These are phyloP conservation scores for Penicillium herquei DNA, from an alignment of 495 filamentous ascomycete species.

Conservation along the genomic window DNA sequence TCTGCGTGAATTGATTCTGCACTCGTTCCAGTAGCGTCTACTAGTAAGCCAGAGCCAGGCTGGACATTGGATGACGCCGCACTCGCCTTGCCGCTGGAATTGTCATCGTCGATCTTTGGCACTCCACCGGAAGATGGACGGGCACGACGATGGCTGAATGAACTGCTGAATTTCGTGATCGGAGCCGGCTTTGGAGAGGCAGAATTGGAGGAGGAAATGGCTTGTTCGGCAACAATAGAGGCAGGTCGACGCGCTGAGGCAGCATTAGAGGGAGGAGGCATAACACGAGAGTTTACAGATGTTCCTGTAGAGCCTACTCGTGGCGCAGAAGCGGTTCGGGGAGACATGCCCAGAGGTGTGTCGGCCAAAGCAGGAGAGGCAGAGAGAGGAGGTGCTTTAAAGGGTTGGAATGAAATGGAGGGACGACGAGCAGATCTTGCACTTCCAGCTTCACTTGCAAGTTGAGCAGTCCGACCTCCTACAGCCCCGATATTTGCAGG, in stretches of 20 bases:
- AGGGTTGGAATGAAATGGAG: constrained; percentile 89
- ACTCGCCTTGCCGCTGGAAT: constrained; percentile 86
- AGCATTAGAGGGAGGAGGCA: constrained; percentile 53
- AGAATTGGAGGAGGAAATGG: constrained; percentile 58
- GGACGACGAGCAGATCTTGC: constrained; percentile 63
- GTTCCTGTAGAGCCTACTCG: constrained; percentile 42
- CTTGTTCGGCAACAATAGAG: constrained; percentile 54
- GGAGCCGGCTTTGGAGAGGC: constrained; percentile 74
- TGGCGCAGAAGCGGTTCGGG: constrained; percentile 54
- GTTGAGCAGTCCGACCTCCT: constrained; percentile 56
- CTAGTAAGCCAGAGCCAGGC: constrained; percentile 78
- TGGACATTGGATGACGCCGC: constrained; percentile 77
- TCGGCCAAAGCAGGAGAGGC: constrained; percentile 73
- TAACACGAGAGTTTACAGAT: constrained; percentile 61
- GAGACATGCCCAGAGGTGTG: constrained; percentile 54
- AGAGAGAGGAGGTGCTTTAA: constrained; percentile 91
- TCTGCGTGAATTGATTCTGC: constrained; percentile 80
- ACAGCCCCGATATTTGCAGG: constrained; percentile 55
- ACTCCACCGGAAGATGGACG: constrained; percentile 71
- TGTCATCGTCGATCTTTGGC: constrained; percentile 78
- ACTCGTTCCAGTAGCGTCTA: constrained; percentile 71
- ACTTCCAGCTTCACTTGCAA: constrained; percentile 49
- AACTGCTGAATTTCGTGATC: constrained; percentile 71
- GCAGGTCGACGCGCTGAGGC: constrained; percentile 40
- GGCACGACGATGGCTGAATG: constrained; percentile 81